Base-by-base conservation (phyloP, 1,284 basidiomycete species). In the Porodaedalea pini region DNA sequence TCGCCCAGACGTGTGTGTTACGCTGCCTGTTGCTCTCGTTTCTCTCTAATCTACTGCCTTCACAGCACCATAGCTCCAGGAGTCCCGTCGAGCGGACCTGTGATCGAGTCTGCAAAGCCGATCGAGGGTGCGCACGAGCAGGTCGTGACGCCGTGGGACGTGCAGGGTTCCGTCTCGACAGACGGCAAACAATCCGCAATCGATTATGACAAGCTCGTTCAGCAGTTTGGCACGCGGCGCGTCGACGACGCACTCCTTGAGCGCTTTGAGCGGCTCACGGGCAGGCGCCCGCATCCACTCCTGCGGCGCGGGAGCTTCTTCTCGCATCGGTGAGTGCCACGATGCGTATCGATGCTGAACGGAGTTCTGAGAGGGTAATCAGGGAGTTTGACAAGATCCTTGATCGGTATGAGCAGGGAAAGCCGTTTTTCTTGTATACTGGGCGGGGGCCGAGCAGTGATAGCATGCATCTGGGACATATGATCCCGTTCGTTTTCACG, bases 341-440 rank as follows among this genome's bases (percentile, higher is more conserved):
- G n/a, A 47, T 13, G 17, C n/a, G n/a, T n/a, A 55, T 51, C 51
- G 40, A 59, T 49, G 32, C 6, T 59, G n/a, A 27, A 25, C 29
- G 39, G 51, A 49, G 54, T 59, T 10, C 56, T 58, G 15, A 44
- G 23, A 27, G 51, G 37, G 15, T 48, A 15, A 32, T 25, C 66
- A 96, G 94, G 60, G 97, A 99, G 60, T 87, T 99, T 65, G 88
- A 96, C 74, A 83, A 85, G 66, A 98, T 99, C 59, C 77, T 99
- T 54, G 94, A 97, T 72, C 86, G 94, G 51, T 98, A 93, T 72
- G 96, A 99, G 75, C 89, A 97, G 70, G 88, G 91, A 17, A 97
- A 98, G 73, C 96, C 95, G 4, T 99, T 98, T 77, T 99, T 92
- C 78, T 77, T 99, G 63, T 99, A 99, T 74, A 99, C 97, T 0